Evolutionary conservation across 176 grass and related monocot genomes (phyloP), one percentile per base, ranked within the genome.

Genomic region (Cenchrus americanus): DNA sequence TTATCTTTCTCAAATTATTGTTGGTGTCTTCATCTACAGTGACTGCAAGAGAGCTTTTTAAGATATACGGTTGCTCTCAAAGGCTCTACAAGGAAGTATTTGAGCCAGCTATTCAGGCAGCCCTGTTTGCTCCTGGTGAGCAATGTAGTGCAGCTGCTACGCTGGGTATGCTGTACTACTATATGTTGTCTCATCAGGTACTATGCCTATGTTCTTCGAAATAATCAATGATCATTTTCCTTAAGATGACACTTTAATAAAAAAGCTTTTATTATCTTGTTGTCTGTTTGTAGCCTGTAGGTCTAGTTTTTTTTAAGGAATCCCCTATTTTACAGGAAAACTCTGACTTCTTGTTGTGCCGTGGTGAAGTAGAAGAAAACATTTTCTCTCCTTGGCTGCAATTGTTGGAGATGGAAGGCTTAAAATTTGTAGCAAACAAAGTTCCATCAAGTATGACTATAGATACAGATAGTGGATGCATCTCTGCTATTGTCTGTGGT

Each of bases 131-230:
- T 80, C 90, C 86, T 17, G 92, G 83, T 27, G 92, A 94, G 69
- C 86, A 97, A 85, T 92, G 88, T 62, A 94, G 94, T 92, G 94
- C 92, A 47, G 88, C 90, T 85, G 92, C 88, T 26, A 94, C 92
- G 83, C 86, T 94, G 72, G 92, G 87, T 30, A 92, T 97, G 90
- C 44, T 97, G 73, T 92, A 94, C 61, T 97, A 97, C 76, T 97
- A 97, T 80, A 73, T 94, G 69, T 76, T 97, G 69, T 94, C 92
- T 72, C 94, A 89, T 87, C 94, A 97, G 94, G 92, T 97, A 53
- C 18, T 64, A 21, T 83, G 26, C 70, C 21, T 69, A 19, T 83
- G 22, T 66, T 82, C 24, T 85, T 66, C 30, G 23, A 30, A 30
- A 27, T 70, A 6, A 61, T 19, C 42, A 84, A 50, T 62, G 9